Base-by-base conservation (phyloP, 2,329 filamentous ascomycete species). In the Ophiocordyceps camponoti-floridani region DNA sequence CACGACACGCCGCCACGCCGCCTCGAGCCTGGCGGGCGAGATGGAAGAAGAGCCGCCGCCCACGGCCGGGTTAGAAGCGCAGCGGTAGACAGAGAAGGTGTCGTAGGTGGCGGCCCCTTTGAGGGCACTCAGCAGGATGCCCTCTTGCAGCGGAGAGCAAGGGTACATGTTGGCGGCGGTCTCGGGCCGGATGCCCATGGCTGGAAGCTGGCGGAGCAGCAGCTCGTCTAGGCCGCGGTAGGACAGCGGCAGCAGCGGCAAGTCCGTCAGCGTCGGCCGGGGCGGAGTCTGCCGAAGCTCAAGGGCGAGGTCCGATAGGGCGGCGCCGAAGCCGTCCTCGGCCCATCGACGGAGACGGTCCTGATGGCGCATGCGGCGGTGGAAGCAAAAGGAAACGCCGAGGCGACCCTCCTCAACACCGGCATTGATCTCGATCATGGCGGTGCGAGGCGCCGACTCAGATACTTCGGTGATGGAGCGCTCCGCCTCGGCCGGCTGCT, bases 131-230 rank as follows among this genome's bases (percentile, higher is more conserved):
- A 64, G 47, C 0, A 62, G 47, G 10, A 65, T 55, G 4, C 61
- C 62, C 1, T 55, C 53, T 41, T 65, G 62, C 48, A 62, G 56
- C 0, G 61, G 59, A 0, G 62, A 62, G 45, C 59, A 62, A 1
- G 62, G 62, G 19, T 61, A 65, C 12, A 50, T 44, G 33, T 48
- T 44, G 10, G 41, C 42, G 11, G 48, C 42, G 11, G 33, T 37
- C 4, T 42, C 30, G 6, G 47, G 42, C 28, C 42, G 31, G 12
- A 50, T 47, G 4, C 41, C 43, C 38, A 47, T 44, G 13, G 19
- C n/a, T 3, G 46, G 46, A 4, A 47, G 35, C 41, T 48, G 44
- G 13, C 42, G 33, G 8, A 12, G 8, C 26, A 44, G 27, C n/a
- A 48, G 9, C 33, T 31, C 37, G 19, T 46, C 45, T 23, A 48